Evolutionary conservation across 192 early-diverging fungal genomes (phyloP).

Genomic region (Linnemannia exigua): DNA sequence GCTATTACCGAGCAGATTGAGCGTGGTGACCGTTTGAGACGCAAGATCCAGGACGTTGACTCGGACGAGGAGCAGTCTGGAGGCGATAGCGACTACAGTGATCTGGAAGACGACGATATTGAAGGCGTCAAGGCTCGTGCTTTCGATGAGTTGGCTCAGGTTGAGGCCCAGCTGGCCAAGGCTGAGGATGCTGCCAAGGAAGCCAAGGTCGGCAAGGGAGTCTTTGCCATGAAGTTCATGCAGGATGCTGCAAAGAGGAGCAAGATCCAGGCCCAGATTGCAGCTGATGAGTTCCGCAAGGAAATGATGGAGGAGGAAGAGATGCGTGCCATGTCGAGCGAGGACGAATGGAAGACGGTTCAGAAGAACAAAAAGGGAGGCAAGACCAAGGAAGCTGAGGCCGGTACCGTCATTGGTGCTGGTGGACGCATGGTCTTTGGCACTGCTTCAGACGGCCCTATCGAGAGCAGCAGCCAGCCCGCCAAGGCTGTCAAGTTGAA

Average conservation of each 20-base stretch:
- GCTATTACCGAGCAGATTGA: constrained; percentile 89
- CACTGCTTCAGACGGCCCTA: constrained; percentile 24
- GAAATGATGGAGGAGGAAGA: constrained; percentile 62
- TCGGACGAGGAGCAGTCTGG: constrained; percentile 70
- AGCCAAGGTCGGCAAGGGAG: constrained; percentile 74
- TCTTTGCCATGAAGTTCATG: constrained; percentile 99
- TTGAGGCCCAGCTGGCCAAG: constrained; percentile 63
- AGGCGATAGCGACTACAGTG: constrained; percentile 59
- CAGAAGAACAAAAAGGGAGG: constrained; percentile 42
- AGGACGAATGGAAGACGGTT: constrained; percentile 39
- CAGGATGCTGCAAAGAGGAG: constrained; percentile 80
- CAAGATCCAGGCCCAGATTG: constrained; percentile 59
- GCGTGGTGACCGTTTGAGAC: constrained; percentile 81
- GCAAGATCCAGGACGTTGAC: constrained; percentile 82
- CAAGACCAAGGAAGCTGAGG: constrained; percentile 39
- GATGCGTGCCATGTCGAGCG: constrained; percentile 53
- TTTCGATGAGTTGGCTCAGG: constrained; percentile 64
- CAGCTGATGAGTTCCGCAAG: constrained; percentile 62
- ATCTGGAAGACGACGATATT: constrained; percentile 63
- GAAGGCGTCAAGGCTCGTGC: constrained; percentile 57
- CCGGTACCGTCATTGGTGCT: constrained; percentile 52
- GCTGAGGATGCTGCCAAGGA: constrained; percentile 59
- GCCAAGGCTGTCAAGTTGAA: constrained; percentile 64
- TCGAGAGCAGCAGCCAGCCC: not conserved
- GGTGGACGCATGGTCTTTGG: constrained; percentile 77